These are phyloP conservation scores for Oxyria digyna DNA, from an alignment of 148 eudicot genomes.

Conservation along the genomic window DNA sequence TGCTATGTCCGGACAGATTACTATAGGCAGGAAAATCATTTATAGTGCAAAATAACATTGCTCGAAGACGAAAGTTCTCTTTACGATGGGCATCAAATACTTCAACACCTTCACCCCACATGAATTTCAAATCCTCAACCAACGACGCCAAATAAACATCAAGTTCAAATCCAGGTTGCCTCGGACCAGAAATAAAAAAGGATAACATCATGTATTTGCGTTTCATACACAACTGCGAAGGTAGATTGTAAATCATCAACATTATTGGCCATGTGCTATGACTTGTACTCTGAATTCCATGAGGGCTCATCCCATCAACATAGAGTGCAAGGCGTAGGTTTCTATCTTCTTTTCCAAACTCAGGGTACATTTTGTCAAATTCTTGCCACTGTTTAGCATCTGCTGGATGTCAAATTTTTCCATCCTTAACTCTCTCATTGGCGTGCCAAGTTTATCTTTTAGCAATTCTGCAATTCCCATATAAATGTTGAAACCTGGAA, in stretches of 20 bases:
- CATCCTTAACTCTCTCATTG: slow-evolving; percentile 4
- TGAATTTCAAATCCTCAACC: slow-evolving; percentile 13
- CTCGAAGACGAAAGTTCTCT: slow-evolving; percentile 7
- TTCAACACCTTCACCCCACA: slow-evolving; percentile 17
- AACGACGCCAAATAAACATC: background rate
- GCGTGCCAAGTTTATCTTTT: slow-evolving; percentile 19
- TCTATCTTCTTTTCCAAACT: slow-evolving; percentile 12
- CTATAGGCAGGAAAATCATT: slow-evolving; percentile 18
- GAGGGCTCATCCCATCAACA: slow-evolving; percentile 18
- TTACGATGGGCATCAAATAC: slow-evolving; percentile 12
- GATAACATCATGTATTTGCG: slow-evolving; percentile 17
- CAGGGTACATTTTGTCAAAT: slow-evolving; percentile 2
- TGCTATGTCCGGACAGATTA: slow-evolving; percentile 8
- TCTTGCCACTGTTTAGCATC: slow-evolving; percentile 19
- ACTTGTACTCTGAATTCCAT: background rate
- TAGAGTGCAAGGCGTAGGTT: slow-evolving; percentile 19
- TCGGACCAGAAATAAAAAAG: slow-evolving; percentile 12
- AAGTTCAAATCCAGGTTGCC: slow-evolving; percentile 1
- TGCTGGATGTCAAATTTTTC: slow-evolving; percentile 6
- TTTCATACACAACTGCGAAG: slow-evolving; percentile 19
- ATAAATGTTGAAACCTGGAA: slow-evolving; percentile 17
- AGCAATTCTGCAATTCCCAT: slow-evolving; percentile 10
- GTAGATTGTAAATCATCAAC: slow-evolving; percentile 13
- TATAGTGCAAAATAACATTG: slow-evolving; percentile 13
- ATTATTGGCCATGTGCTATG: slow-evolving; percentile 19